phyloP scores from a whole-genome alignment of 2,329 filamentous ascomycete genomes.

The Colletotrichum lupini region DNA sequence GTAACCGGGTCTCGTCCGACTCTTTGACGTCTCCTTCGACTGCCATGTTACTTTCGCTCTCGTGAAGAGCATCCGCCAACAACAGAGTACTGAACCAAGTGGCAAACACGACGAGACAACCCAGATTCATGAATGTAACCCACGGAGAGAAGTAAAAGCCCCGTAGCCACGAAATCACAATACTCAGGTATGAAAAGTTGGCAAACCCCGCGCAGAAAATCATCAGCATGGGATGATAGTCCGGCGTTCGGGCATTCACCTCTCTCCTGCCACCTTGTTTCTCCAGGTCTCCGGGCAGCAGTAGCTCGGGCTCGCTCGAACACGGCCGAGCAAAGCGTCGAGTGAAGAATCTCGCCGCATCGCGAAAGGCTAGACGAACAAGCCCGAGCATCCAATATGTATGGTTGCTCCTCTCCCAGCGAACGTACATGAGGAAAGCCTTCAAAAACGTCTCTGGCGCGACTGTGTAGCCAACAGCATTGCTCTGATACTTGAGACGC shows the following conservation, averaged over 20 bases:
- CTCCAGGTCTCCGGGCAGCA: background rate
- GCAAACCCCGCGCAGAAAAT: slow-evolving; percentile 1
- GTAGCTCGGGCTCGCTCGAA: background rate
- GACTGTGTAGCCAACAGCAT: slow-evolving; percentile 20
- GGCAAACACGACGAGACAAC: slow-evolving; percentile 17
- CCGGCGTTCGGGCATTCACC: slow-evolving; percentile 1
- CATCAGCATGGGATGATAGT: slow-evolving; percentile 7
- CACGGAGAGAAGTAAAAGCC: background rate
- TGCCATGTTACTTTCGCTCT: background rate
- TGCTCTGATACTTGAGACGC: slow-evolving; percentile 11
- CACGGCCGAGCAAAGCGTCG: background rate
- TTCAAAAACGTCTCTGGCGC: slow-evolving; percentile 6
- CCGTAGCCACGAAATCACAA: background rate
- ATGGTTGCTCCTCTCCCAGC: slow-evolving; percentile 18
- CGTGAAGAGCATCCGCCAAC: background rate
- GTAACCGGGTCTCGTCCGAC: background rate
- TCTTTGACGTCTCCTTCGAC: background rate
- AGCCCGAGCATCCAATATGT: slow-evolving; percentile 17
- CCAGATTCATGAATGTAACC: slow-evolving; percentile 7
- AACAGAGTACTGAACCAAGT: slow-evolving; percentile 14
- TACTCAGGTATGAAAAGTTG: slow-evolving; percentile 11
- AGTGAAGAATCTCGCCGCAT: background rate
- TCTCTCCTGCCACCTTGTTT: background rate
- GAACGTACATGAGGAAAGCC: slow-evolving; percentile 19
- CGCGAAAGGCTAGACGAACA: background rate